Base-by-base conservation (phyloP, 1,284 basidiomycete species). In the Caloboletus firmus region DNA sequence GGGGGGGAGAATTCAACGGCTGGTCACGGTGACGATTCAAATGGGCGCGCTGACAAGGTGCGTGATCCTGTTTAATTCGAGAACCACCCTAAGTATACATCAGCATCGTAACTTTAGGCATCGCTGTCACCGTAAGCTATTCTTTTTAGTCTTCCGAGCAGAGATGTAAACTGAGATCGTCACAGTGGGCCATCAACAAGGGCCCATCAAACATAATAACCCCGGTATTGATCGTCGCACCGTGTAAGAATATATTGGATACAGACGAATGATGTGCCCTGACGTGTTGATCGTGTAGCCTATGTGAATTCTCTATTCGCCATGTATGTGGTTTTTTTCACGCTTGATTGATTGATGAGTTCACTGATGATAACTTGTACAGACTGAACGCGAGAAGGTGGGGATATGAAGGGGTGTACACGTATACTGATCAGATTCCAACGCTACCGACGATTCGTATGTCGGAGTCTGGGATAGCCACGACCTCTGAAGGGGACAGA, bases 41-140 rank as follows among this genome's bases (percentile, higher is more conserved):
- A 56, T 53, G 49, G 54, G 54, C 9, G 13, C 24, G 7, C 18
- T 45, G n/a, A 36, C 50, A 20, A 40, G 56, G 56, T 45, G 35
- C 22, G 22, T 37, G 4, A 22, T 10, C 17, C 17, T n/a, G 12
- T 32, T 17, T 28, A 31, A 15, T 32, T 26, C n/a, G 20, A n/a
- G 37, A 31, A 32, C 31, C 11, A 12, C 18, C 4, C 11, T 20
- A 22, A 31, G 20, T 40, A 1, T 24, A 15, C 15, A 35, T 11
- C 26, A 40, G 26, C 8, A 48, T 13, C 15, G 20, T 48, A 13
- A 28, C 26, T 20, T 24, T 42, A n/a, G 13, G 26, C 24, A 20
- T 48, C 18, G 36, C 28, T 20, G 3, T 43, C 13, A 30, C 13
- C 20, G 39, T 45, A 31, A n/a, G 39, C 10, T 45, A 31, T 30